These are phyloP conservation scores for Thelonectria olida DNA, from an alignment of 2,329 filamentous ascomycete genomes.

Conservation along the genomic window DNA sequence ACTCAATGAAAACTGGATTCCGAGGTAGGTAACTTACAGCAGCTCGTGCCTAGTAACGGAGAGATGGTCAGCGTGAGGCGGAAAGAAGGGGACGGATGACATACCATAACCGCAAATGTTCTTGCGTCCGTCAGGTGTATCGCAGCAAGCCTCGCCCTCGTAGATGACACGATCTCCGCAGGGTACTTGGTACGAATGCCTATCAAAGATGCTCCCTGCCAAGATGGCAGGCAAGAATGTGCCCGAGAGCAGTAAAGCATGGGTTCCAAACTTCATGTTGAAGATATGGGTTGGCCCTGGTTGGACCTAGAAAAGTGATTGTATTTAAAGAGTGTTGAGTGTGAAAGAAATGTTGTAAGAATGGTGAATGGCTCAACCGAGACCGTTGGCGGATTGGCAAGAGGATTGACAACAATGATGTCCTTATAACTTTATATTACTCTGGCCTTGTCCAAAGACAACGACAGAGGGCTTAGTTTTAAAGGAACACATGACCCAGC, in stretches of 20 bases:
- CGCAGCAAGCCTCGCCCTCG: slow-evolving; percentile 3
- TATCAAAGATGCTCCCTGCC: neutral
- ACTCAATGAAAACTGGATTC: neutral
- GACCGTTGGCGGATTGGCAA: neutral
- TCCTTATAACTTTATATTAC: slow-evolving; percentile 9
- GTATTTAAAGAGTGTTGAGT: neutral
- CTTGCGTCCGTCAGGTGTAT: neutral
- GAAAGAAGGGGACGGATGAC: neutral
- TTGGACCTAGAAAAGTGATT: neutral
- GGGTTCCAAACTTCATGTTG: slow-evolving; percentile 11
- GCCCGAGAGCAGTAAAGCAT: slow-evolving; percentile 8
- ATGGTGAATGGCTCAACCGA: neutral
- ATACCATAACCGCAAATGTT: slow-evolving; percentile 5
- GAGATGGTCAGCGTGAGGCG: neutral
- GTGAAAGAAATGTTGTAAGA: neutral
- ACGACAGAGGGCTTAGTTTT: neutral
- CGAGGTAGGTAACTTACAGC: neutral
- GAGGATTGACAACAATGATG: neutral
- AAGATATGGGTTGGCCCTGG: neutral
- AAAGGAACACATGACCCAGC: neutral
- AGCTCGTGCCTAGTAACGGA: neutral
- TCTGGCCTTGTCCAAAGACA: neutral
- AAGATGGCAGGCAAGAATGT: neutral
- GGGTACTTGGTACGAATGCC: neutral
- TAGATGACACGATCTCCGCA: slow-evolving; percentile 3